Percentiles rank a stretch among this genome's conserved stretches.
These are phyloP conservation scores for Pythium folliculosum DNA, from an alignment of 352 stramenopile species.

Conservation along the genomic window DNA sequence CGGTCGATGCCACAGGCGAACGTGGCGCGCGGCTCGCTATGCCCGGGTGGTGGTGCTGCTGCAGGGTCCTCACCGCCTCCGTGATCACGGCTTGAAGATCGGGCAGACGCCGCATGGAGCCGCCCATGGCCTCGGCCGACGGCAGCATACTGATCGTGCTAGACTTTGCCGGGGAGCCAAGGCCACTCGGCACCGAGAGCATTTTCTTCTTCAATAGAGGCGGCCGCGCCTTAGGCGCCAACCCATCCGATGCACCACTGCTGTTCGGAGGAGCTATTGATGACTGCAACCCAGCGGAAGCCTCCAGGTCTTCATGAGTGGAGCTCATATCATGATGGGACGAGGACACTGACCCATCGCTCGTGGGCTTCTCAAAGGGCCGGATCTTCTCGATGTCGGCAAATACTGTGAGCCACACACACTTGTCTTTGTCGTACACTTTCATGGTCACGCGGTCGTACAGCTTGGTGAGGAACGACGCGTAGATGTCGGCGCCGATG, in stretches of 20 bases:
- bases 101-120: slow-evolving; percentile 27
- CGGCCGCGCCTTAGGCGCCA: slow-evolving; percentile 6
- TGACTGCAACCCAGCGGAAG: not conserved
- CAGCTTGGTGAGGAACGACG: slow-evolving; percentile 71
- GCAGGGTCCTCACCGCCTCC: slow-evolving; percentile 1
- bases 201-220: slow-evolving; percentile 35
- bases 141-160: slow-evolving; percentile 5
- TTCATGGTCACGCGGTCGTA: slow-evolving; percentile 80
- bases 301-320: slow-evolving; percentile 24
- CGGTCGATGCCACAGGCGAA: not conserved
- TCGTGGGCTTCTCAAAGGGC: slow-evolving; percentile 55
- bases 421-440: slow-evolving; percentile 65
- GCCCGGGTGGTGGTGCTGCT: slow-evolving; percentile 5
- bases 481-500: slow-evolving; percentile 65
- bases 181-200: slow-evolving; percentile 27
- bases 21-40: slow-evolving; percentile 9
- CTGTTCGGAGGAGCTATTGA: not conserved
- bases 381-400: slow-evolving; percentile 71
- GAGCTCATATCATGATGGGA: slow-evolving; percentile 14
- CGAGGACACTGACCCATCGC: not conserved
- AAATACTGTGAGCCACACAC: slow-evolving; percentile 71
- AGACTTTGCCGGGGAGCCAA: slow-evolving; percentile 30
- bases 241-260: not conserved
- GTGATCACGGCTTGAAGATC: slow-evolving; percentile 18
- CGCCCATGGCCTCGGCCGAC: slow-evolving; percentile 16